Conservation (phyloP, 768 basidiomycete species). For the Gautieria morchelliformis region DNA sequence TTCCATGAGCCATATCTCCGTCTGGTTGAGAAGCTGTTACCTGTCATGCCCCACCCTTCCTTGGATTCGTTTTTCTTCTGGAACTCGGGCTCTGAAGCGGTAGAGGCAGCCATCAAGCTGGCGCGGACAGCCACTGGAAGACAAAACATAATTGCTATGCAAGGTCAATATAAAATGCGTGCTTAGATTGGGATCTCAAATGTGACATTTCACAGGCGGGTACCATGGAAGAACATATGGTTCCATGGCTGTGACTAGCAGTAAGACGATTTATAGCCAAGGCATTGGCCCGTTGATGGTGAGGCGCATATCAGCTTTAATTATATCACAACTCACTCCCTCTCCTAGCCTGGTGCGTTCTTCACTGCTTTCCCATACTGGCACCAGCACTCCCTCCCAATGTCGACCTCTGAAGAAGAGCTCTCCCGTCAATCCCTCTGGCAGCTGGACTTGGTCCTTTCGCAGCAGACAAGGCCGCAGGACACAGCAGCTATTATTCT, state of each 20-base stretch:
- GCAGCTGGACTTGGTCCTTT: slow-evolving; percentile 70
- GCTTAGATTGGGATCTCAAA: not conserved
- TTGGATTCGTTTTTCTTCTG: slow-evolving; percentile 95
- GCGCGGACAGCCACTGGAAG: slow-evolving; percentile 66
- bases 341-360: slow-evolving; percentile 68
- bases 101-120: slow-evolving; percentile 86
- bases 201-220: slow-evolving; percentile 33
- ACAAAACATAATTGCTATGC: slow-evolving; percentile 88
- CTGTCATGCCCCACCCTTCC: slow-evolving; percentile 84
- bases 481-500: slow-evolving; percentile 93
- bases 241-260: slow-evolving; percentile 87
- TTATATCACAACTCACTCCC: not conserved
- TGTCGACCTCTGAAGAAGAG: slow-evolving; percentile 42
- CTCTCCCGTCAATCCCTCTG: slow-evolving; percentile 59
- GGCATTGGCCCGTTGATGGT: slow-evolving; percentile 81
- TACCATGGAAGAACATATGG: slow-evolving; percentile 94
- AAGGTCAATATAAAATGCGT: slow-evolving; percentile 36
- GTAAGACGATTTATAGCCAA: slow-evolving; percentile 85
- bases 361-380: slow-evolving; percentile 84
- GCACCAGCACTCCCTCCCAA: slow-evolving; percentile 66
- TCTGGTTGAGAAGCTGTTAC: slow-evolving; percentile 77
- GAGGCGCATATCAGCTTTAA: slow-evolving; percentile 13
- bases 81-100: slow-evolving; percentile 93
- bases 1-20: slow-evolving; percentile 80
- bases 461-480: slow-evolving; percentile 70